These are phyloP conservation scores for Schwanniomyces vanrijiae DNA, from an alignment of 805 yeast species.

Conservation along the genomic window DNA sequence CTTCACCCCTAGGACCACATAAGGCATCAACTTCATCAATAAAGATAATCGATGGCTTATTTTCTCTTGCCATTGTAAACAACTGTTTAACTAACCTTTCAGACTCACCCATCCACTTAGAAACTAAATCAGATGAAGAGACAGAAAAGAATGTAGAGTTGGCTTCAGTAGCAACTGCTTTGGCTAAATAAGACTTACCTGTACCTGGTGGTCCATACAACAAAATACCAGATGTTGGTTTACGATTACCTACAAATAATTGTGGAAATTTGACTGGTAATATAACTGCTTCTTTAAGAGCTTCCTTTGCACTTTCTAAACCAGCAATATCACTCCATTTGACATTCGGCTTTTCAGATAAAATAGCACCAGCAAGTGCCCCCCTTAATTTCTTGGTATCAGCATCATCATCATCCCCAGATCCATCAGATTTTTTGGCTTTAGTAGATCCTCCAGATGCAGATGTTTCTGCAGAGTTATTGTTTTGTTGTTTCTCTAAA, in stretches of 20 bases:
- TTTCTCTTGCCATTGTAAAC: conserved; percentile 94
- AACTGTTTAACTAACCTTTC: conserved; percentile 94
- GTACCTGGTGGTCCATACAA: conserved; percentile 83
- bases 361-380: conserved; percentile 87
- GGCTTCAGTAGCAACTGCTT: conserved; percentile 98
- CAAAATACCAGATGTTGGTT: conserved; percentile 88
- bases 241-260: conserved; percentile 88
- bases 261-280: conserved; percentile 96
- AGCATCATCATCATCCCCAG: conserved; percentile 61
- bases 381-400: conserved; percentile 89
- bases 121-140: conserved; percentile 92
- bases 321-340: conserved; percentile 97
- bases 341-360: conserved; percentile 89
- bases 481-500: conserved; percentile 59
- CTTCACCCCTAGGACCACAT: conserved; percentile 98
- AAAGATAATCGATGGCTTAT: conserved; percentile 92
- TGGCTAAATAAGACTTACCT: conserved; percentile 94
- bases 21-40: conserved; percentile 98
- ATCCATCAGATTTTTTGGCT: conserved; percentile 48
- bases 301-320: conserved; percentile 91
- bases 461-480: conserved; percentile 47
- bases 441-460: conserved; percentile 59
- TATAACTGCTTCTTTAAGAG: conserved; percentile 95
- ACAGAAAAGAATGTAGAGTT: conserved; percentile 96
- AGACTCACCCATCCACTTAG: conserved; percentile 99